phyloP scores from a whole-genome alignment of 2,329 filamentous ascomycete genomes.

The Cercospora sp. region DNA sequence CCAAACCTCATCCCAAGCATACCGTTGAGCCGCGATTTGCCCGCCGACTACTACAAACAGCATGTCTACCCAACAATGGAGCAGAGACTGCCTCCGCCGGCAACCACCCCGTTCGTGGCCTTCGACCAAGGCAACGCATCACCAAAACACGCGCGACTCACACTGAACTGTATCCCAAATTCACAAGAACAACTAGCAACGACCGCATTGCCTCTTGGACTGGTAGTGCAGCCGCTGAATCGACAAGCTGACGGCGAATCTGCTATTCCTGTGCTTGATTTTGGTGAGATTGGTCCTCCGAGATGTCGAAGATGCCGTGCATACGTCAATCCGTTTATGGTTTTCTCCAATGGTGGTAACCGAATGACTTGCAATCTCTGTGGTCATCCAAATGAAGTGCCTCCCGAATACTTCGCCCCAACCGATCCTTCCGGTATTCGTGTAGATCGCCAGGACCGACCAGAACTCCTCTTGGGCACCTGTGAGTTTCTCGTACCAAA shows the following conservation, averaged over 20 bases:
- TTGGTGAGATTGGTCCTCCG: slow-evolving; percentile 86
- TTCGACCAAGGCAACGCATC: slow-evolving; percentile 96
- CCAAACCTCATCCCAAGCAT: slow-evolving; percentile 92
- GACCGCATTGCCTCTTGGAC: slow-evolving; percentile 81
- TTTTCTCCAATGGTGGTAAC: slow-evolving; percentile 88
- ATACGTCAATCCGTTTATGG: slow-evolving; percentile 99
- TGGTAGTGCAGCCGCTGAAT: slow-evolving; percentile 86
- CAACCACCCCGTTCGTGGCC: slow-evolving; percentile 85
- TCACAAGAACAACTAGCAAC: slow-evolving; percentile 75
- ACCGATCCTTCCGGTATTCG: slow-evolving; percentile 83
- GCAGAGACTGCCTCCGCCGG: slow-evolving; percentile 85
- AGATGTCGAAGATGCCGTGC: slow-evolving; percentile 89
- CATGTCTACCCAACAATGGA: slow-evolving; percentile 96
- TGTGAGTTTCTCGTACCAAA: slow-evolving; percentile 97
- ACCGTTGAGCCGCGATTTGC: slow-evolving; percentile 76
- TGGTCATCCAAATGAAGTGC: slow-evolving; percentile 92
- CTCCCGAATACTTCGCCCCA: slow-evolving; percentile 88
- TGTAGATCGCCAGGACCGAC: slow-evolving; percentile 82
- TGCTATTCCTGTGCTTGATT: slow-evolving; percentile 88
- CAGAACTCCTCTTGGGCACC: slow-evolving; percentile 86
- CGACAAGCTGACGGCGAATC: slow-evolving; percentile 79
- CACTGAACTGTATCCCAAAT: slow-evolving; percentile 88
- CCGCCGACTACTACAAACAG: slow-evolving; percentile 79
- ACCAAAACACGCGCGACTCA: slow-evolving; percentile 88
- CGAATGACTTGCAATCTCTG: slow-evolving; percentile 99